Percentiles rank a stretch among this genome's conserved stretches.
phyloP scores from a whole-genome alignment of 2,329 filamentous ascomycete species.

The Paracoccidioides lutzii region DNA sequence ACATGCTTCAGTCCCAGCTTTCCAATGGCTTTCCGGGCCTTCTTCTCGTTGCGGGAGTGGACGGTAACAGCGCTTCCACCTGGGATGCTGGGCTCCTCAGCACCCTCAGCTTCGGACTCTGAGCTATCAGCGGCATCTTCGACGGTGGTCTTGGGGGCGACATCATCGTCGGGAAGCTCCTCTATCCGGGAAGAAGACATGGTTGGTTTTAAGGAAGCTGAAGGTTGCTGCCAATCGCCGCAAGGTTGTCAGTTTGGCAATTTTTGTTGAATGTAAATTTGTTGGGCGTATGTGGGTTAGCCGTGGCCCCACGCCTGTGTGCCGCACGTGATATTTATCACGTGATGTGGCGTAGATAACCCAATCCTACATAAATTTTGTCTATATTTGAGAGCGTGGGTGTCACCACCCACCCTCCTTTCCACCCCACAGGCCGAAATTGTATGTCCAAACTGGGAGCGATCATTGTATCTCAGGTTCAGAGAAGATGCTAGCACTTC shows the following conservation, averaged over 20 bases:
- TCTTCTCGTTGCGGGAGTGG: slow-evolving; percentile 99
- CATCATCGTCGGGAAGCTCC: slow-evolving; percentile 81
- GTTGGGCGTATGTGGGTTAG: too few relatives aligned
- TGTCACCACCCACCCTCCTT: not conserved
- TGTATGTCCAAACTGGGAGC: not conserved
- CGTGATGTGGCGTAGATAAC: too few relatives aligned
- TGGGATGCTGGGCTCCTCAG: slow-evolving; percentile 54
- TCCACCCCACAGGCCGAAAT: not conserved
- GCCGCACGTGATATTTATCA: too few relatives aligned
- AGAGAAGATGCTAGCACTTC: slow-evolving; percentile 16
- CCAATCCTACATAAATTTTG: not conserved
- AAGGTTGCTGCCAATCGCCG: not conserved
- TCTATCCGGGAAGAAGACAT: slow-evolving; percentile 40
- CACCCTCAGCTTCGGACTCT: slow-evolving; percentile 36
- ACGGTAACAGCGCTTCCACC: slow-evolving; percentile 79
- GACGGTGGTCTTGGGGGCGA: slow-evolving; percentile 70
- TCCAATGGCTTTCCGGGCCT: slow-evolving; percentile 97
- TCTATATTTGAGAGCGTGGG: not conserved
- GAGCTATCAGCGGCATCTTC: slow-evolving; percentile 50
- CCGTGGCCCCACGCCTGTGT: too few relatives aligned
- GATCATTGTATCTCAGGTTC: not conserved
- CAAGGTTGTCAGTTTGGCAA: not conserved
- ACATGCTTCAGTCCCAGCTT: slow-evolving; percentile 97
- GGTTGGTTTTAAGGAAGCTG: slow-evolving; percentile 17
- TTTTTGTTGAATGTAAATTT: not conserved